A percentile compares a stretch with the other conserved stretches of the same genome.
Evolutionary conservation across 805 yeast species (phyloP).

Genomic region (Komagataella pseudopastoris): DNA sequence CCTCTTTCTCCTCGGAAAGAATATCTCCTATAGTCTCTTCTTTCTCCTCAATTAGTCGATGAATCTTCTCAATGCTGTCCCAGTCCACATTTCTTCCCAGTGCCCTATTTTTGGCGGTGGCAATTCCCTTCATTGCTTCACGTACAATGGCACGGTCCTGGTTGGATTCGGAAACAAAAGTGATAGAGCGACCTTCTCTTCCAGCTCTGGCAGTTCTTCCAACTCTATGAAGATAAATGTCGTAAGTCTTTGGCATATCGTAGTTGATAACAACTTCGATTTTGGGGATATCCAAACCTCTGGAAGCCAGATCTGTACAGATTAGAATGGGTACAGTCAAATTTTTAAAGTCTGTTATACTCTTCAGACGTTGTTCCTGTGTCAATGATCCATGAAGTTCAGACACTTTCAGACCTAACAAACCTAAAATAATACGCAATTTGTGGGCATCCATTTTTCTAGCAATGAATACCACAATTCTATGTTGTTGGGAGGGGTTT

Average conservation of each 20-base stretch:
- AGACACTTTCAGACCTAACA: constrained; percentile 62
- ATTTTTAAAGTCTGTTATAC: constrained; percentile 72
- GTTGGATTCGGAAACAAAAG: constrained; percentile 88
- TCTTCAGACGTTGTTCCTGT: constrained; percentile 86
- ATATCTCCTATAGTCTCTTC: constrained; percentile 57
- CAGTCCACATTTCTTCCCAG: constrained; percentile 90
- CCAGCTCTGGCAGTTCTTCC: constrained; percentile 99
- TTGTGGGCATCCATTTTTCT: constrained; percentile 86
- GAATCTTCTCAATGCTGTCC: constrained; percentile 63
- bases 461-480: constrained; percentile 84
- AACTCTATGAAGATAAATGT: constrained; percentile 89
- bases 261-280: constrained; percentile 89
- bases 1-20: constrained; percentile 75
- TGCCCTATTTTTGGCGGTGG: constrained; percentile 35
- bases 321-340: constrained; percentile 75
- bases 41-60: constrained; percentile 47
- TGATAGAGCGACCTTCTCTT: constrained; percentile 83
- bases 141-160: constrained; percentile 85
- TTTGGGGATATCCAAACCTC: constrained; percentile 98
- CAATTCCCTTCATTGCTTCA: constrained; percentile 66
- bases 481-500: constrained; percentile 45
- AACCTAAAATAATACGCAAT: constrained; percentile 62
- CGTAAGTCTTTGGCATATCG: constrained; percentile 92
- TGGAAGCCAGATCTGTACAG: constrained; percentile 96
- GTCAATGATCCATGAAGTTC: constrained; percentile 76